phyloP scores from a whole-genome alignment of 257 asterid species.

The Plantago elongata region DNA sequence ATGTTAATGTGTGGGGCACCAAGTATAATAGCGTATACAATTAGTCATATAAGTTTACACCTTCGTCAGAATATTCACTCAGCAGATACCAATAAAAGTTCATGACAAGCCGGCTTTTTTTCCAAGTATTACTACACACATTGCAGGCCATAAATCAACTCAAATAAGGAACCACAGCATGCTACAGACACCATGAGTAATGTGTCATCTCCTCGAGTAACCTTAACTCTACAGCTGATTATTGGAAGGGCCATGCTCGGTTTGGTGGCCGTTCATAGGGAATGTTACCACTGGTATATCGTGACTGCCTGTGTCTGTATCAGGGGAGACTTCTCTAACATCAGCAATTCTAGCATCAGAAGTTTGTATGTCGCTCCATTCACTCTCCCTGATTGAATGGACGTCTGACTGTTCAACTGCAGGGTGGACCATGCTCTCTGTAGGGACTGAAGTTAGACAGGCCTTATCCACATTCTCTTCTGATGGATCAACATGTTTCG shows the following conservation, averaged over 20 bases:
- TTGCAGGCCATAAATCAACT: slow-evolving; percentile 9
- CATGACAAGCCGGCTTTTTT: no score
- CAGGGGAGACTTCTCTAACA: slow-evolving; percentile 78
- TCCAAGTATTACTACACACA: no score
- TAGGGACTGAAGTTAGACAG: slow-evolving; percentile 44
- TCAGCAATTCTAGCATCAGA: slow-evolving; percentile 79
- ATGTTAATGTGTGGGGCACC: no score
- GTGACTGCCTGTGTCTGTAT: slow-evolving; percentile 45
- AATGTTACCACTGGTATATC: slow-evolving; percentile 70
- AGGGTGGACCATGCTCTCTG: slow-evolving; percentile 41
- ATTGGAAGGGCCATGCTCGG: slow-evolving; percentile 54
- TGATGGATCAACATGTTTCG: slow-evolving; percentile 84
- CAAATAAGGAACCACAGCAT: neutral
- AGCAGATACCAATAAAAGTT: no score
- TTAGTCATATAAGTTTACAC: no score
- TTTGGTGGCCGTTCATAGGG: slow-evolving; percentile 53
- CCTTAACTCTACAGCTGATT: slow-evolving; percentile 45
- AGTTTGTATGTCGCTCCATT: slow-evolving; percentile 91
- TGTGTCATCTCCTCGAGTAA: slow-evolving; percentile 14
- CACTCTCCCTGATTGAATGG: slow-evolving; percentile 60
- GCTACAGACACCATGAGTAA: slow-evolving; percentile 7
- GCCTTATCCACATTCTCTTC: slow-evolving; percentile 94
- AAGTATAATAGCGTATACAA: no score
- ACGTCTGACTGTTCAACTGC: slow-evolving; percentile 49
- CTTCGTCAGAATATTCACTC: no score